A percentile compares a stretch with the other conserved stretches of the same genome.
phyloP scores from a whole-genome alignment of 257 asterid species.

The Fraxinus excelsior region DNA sequence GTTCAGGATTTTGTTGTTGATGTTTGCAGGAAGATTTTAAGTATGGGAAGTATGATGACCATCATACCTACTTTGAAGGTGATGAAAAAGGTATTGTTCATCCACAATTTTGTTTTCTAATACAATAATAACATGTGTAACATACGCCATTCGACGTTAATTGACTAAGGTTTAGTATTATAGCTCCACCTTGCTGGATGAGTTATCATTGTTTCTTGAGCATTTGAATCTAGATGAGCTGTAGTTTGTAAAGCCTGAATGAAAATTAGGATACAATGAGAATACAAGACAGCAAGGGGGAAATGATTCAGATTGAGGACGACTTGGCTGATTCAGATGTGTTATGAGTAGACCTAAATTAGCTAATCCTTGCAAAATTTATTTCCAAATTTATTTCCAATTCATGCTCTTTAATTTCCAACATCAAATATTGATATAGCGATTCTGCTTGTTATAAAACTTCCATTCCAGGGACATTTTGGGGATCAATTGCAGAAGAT shows the following conservation, averaged over 20 bases:
- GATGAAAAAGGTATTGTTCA: constrained; percentile 55
- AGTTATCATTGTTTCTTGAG: neutral
- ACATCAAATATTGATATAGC: neutral
- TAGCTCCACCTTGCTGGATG: no score
- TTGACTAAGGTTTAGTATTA: no score
- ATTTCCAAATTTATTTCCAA: neutral
- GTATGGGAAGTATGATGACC: constrained; percentile 71
- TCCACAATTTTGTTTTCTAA: neutral
- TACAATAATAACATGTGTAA: neutral
- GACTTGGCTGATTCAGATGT: neutral
- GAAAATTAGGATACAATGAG: neutral
- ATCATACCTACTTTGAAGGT: constrained; percentile 71
- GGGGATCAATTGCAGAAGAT: constrained; percentile 77
- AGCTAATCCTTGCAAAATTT: neutral
- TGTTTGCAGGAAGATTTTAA: constrained; percentile 67
- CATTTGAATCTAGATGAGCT: neutral
- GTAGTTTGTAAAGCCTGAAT: neutral
- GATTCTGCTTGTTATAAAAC: neutral
- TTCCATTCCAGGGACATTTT: constrained; percentile 57
- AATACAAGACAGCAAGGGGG: neutral
- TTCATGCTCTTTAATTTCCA: neutral
- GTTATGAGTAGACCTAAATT: neutral
- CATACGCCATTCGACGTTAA: no score
- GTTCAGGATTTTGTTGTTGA: constrained; percentile 9
- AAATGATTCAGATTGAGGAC: neutral